Evolutionary conservation across 495 filamentous ascomycete genomes (phyloP), one percentile per base, ranked within the genome.

Genomic region (Penicillium bialowiezense): DNA sequence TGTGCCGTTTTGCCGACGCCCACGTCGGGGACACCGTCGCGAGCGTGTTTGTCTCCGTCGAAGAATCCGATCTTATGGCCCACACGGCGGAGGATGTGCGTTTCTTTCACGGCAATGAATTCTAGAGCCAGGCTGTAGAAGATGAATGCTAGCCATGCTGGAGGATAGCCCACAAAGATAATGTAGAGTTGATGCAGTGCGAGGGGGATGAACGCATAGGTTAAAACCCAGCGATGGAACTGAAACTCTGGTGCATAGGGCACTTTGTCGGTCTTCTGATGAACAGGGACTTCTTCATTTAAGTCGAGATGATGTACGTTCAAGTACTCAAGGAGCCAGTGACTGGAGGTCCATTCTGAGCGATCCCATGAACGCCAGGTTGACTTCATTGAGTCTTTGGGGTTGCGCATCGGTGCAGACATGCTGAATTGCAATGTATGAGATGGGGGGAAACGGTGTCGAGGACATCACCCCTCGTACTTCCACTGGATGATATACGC

Each of bases 31-130:
- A 71, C 62, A 15, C 68, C 68, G 17, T 71, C 68, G 19, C 68
- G 68, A 12, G 52, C 58, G 39, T 71, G 68, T 31, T 68, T 63
- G 13, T 71, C 68, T 15, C 68, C 68, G 32, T 71, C 68, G 10
- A 69, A 47, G 51, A 70, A 71, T 23, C 68, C 68, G 36, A 65
- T 47, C 4, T 32, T 47, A 39, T 67, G 64, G 28, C 64, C 64
- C 1, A 67, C 44, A 5, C 62, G 56, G 2, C 64, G 56, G 48
- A 67, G 56, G 18, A 65, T 54, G 46, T 65, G 62, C 1, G 65
- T 44, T 48, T 67, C 62, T 42, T 63, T 59, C 36, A 67, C 65
- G 34, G 56, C 64, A 51, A 61, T 67, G 15, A 29, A 36, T 44
- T 67, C 65, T 45, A 67, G 65, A n/a, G 54, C 50, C 7, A 59